Evolutionary conservation across 306 rosid species (phyloP).

Genomic region (Purshia tridentata): DNA sequence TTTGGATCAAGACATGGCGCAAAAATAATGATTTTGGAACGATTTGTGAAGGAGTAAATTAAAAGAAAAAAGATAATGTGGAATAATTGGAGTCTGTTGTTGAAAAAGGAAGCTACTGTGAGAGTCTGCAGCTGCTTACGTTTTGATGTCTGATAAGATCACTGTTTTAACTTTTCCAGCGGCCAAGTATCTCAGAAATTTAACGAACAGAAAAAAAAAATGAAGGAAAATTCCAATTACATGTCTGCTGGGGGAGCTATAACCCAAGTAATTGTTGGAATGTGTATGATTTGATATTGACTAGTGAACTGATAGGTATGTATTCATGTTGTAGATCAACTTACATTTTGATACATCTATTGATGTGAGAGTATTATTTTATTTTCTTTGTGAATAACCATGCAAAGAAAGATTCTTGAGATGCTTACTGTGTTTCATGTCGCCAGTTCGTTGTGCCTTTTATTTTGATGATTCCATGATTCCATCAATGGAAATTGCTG

Average conservation of each 20-base stretch:
- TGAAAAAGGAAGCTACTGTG: background rate
- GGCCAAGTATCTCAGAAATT: background rate
- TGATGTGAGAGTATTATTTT: background rate
- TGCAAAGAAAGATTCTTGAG: background rate
- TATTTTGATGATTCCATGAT: background rate
- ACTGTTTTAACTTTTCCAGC: background rate
- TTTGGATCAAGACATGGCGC: conserved; percentile 2
- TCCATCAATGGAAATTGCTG: background rate
- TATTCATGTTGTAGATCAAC: background rate
- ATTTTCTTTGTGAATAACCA: background rate
- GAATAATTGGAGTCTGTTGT: background rate
- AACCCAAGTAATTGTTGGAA: background rate
- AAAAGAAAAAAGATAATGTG: background rate
- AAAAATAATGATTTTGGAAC: background rate
- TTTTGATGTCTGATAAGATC: conserved; percentile 1
- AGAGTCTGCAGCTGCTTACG: background rate
- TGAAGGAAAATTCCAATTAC: background rate
- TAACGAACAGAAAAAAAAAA: background rate
- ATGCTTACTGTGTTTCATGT: background rate
- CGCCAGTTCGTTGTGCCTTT: background rate
- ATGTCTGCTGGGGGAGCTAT: background rate
- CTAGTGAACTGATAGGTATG: background rate
- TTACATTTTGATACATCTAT: background rate
- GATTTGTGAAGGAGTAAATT: background rate
- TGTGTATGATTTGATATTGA: background rate